Evolutionary conservation across 345 rosid species (phyloP).

Genomic region (Viola odorata): DNA sequence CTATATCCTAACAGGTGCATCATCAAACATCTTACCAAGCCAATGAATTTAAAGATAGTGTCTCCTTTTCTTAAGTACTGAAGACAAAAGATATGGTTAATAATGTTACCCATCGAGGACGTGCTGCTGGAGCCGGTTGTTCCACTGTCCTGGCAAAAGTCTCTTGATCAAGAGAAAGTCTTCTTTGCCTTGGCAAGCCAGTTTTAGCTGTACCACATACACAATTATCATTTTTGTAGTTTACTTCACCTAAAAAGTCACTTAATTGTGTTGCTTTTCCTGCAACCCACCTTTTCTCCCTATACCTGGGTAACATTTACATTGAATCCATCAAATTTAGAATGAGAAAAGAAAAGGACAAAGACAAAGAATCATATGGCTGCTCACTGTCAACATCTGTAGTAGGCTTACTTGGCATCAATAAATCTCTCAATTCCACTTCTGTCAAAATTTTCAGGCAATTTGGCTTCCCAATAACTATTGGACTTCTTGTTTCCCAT

Average conservation of each 20-base stretch:
- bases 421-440: constrained; percentile 11
- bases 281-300: constrained; percentile 12
- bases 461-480: constrained; percentile 22
- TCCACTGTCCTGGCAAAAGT: constrained; percentile 39
- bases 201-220: constrained; percentile 28
- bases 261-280: constrained; percentile 27
- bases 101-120: constrained; percentile 42
- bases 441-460: constrained; percentile 14
- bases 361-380: too few species aligned
- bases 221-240: constrained; percentile 16
- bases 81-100: background rate
- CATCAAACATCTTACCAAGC: background rate
- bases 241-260: constrained; percentile 15
- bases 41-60: background rate
- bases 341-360: too few species aligned
- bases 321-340: background rate
- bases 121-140: constrained; percentile 33
- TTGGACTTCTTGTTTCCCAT: constrained; percentile 22
- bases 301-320: constrained; percentile 9
- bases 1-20: too few species aligned
- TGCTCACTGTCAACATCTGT: background rate
- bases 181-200: constrained; percentile 26
- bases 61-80: background rate
- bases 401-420: constrained; percentile 15
- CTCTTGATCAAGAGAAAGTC: constrained; percentile 66